phyloP scores from a whole-genome alignment of 148 eudicot species.

The Camellia lanceoleosa region DNA sequence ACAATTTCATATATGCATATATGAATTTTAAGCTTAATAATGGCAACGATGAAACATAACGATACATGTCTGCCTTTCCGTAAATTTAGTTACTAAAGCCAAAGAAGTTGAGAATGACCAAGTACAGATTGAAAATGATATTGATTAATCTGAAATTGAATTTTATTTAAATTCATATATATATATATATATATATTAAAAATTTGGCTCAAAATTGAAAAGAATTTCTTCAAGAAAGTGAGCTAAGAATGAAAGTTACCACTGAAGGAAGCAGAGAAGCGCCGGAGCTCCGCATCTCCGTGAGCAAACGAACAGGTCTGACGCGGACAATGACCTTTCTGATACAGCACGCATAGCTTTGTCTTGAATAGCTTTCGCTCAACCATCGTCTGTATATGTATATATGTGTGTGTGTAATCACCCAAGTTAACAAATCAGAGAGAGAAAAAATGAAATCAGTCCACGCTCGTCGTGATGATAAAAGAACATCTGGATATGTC shows the following conservation, averaged over 20 bases:
- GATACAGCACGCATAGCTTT: conserved; percentile 58
- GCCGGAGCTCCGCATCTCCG: conserved; percentile 75
- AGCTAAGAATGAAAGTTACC: conserved; percentile 33
- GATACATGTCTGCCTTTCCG: too few relatives aligned
- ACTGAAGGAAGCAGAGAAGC: conserved; percentile 40
- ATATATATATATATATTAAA: too few relatives aligned
- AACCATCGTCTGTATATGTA: conserved; percentile 39
- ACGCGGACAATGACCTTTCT: conserved; percentile 70
- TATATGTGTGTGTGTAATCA: neutral
- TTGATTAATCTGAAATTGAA: neutral
- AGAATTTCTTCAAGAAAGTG: neutral
- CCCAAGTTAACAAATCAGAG: neutral
- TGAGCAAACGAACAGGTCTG: conserved; percentile 81
- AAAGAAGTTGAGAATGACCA: neutral
- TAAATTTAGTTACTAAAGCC: too few relatives aligned
- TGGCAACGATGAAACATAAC: too few relatives aligned
- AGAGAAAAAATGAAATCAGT: neutral
- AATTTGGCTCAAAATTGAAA: too few relatives aligned
- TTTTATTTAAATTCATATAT: too few relatives aligned
- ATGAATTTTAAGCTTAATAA: neutral
- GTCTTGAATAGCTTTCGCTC: conserved; percentile 71
- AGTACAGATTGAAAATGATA: neutral
- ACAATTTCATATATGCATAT: too few relatives aligned
- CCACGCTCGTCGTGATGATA: neutral
- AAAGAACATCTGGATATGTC: neutral